Percentiles rank a stretch among this genome's conserved stretches.
phyloP scores from a whole-genome alignment of 345 rosid genomes.

The Populus euphratica region DNA sequence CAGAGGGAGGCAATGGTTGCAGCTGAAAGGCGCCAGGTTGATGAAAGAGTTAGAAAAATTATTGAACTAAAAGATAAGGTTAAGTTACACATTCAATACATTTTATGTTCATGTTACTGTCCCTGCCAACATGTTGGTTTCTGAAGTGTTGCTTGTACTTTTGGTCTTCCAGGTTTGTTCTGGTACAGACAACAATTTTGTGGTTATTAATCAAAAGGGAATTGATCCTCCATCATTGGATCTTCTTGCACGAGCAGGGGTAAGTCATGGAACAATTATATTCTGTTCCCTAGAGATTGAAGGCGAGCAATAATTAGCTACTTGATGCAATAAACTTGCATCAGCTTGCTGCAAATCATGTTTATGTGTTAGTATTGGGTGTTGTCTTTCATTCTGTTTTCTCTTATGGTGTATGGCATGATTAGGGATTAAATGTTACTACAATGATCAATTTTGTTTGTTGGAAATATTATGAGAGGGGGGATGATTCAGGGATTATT shows the following conservation, averaged over 20 bases:
- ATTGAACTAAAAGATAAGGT: constrained; percentile 91
- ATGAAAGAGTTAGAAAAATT: constrained; percentile 77
- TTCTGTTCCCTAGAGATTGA: background rate
- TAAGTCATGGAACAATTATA: constrained; percentile 31
- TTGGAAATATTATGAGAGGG: background rate
- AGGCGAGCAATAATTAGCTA: background rate
- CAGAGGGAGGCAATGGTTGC: constrained; percentile 98
- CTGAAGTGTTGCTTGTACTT: constrained; percentile 6
- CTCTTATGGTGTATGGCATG: background rate
- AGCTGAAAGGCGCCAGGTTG: constrained; percentile 88
- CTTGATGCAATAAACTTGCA: background rate
- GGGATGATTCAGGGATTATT: background rate
- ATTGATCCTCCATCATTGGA: constrained; percentile 96
- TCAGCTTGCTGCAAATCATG: background rate
- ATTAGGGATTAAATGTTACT: background rate
- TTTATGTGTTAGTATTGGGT: background rate
- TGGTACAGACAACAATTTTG: constrained; percentile 70
- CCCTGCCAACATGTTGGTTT: background rate
- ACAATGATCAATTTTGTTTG: background rate
- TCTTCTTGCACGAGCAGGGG: constrained; percentile 96
- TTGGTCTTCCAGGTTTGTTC: constrained; percentile 71
- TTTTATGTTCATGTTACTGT: background rate
- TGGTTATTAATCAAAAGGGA: constrained; percentile 94
- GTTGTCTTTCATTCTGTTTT: background rate
- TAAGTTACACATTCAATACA: background rate